phyloP scores from a whole-genome alignment of 2,329 filamentous ascomycete genomes.

The Hymenoscyphus infarciens region DNA sequence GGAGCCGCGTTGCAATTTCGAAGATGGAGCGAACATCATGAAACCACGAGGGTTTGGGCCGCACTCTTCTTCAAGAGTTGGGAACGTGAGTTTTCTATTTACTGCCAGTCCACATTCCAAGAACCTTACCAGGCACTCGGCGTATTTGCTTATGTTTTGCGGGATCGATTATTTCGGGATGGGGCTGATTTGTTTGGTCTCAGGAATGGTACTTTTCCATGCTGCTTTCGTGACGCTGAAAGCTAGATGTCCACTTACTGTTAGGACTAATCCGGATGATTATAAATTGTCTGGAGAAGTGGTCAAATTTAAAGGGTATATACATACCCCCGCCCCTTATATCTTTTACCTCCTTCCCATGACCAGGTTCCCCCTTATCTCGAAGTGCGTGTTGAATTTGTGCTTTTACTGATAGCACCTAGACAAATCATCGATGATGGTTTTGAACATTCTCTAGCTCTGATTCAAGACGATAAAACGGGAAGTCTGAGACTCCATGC shows the following conservation, averaged over 20 bases:
- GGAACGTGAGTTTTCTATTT: conserved; percentile 47
- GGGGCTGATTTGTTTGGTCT: neutral
- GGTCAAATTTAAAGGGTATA: conserved; percentile 54
- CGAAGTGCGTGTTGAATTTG: too few relatives aligned
- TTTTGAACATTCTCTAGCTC: conserved; percentile 50
- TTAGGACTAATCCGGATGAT: conserved; percentile 45
- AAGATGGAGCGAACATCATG: conserved; percentile 47
- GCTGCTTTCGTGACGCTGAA: conserved; percentile 57
- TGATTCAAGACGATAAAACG: conserved; percentile 50
- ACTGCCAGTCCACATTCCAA: neutral
- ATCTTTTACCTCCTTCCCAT: too few relatives aligned
- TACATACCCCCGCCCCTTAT: too few relatives aligned
- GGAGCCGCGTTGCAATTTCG: conserved; percentile 48
- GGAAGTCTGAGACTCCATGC: conserved; percentile 53
- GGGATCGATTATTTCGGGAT: neutral
- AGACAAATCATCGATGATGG: conserved; percentile 56
- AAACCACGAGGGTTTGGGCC: conserved; percentile 50
- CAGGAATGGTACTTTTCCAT: conserved; percentile 59
- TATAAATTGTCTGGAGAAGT: conserved; percentile 47
- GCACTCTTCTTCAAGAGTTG: conserved; percentile 55
- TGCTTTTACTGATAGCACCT: neutral
- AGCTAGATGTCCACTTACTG: conserved; percentile 44
- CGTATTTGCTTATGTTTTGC: neutral
- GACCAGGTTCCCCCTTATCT: too few relatives aligned
- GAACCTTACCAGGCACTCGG: neutral